Conservation (phyloP, 1,284 basidiomycete genomes). For the Irpex sp. region DNA sequence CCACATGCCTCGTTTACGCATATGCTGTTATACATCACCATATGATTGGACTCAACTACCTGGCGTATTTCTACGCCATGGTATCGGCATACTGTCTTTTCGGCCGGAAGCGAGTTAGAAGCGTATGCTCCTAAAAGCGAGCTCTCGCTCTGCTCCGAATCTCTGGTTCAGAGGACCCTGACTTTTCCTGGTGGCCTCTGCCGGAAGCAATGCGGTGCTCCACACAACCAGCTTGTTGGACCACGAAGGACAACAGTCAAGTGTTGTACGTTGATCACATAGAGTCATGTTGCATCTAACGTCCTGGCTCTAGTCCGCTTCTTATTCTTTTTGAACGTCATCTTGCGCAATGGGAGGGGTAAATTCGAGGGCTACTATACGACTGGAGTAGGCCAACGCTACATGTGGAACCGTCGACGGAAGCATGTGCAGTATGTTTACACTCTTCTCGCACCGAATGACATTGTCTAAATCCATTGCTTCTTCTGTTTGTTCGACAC, state of each 20-base stretch:
- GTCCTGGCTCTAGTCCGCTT: not conserved
- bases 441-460: not conserved
- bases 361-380: not conserved
- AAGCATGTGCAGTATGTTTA: not conserved
- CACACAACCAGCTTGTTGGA: not conserved
- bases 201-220: not conserved
- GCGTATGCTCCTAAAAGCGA: not conserved
- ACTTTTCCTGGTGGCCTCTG: not conserved
- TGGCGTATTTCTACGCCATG: not conserved
- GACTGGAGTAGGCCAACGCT: not conserved
- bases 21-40: not conserved
- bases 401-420: not conserved
- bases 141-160: not conserved
- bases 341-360: not conserved
- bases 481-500: not conserved
- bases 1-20: not conserved
- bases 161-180: not conserved
- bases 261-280: not conserved
- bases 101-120: not conserved
- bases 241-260: not conserved
- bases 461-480: not conserved
- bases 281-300: not conserved
- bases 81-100: not conserved
- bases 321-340: not conserved
- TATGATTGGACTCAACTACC: not conserved